Base-by-base conservation (phyloP, 2,329 filamentous ascomycete species). In the Botrytis cinerea region DNA sequence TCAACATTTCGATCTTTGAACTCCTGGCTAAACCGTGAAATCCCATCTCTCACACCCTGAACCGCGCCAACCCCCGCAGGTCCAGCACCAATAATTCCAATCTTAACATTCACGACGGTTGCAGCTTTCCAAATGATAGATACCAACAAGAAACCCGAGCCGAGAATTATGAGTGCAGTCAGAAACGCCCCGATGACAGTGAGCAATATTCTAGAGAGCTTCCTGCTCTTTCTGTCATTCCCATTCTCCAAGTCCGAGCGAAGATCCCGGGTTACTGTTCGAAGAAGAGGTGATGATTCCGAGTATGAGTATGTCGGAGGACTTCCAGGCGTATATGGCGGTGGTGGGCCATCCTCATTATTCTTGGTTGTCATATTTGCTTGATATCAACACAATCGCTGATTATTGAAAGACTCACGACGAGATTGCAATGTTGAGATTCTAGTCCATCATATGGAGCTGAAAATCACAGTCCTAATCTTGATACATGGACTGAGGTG, bases 61-160 rank as follows among this genome's bases (percentile, higher is more conserved):
- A 38, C 60, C 6, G 20, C 45, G 43, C 38, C 60, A n/a, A 72
- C n/a, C 9, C 70, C 70, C 46, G 70, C 61, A 3, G 70, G 70
- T 25, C 61, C 70, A 28, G 46, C 48, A 20, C 70, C 70, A 35
- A 72, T 57, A 46, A 72, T 35, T 16, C 51, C 70, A 46, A 67
- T 40, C 28, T 51, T 64, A 16, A 67, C 20, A 14, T 67, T 51
- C 8, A 67, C 46, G 22, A 67, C 22, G 28, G 1, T n/a, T n/a
- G 25, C 25, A 7, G 25, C 12, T 54, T 57, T 57, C 1, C 7
- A 14, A 9, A 28, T 28, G 51, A 54, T 54, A 54, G 51, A 18
- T 2, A 7, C 16, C 2, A 6, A 14, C 2, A 7, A 54, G 8
- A 54, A 28, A 16, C 6, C n/a, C 25, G 14, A 6, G 0, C 32